phyloP scores from a whole-genome alignment of 2,329 filamentous ascomycete genomes.

The Ascochyta fabae region DNA sequence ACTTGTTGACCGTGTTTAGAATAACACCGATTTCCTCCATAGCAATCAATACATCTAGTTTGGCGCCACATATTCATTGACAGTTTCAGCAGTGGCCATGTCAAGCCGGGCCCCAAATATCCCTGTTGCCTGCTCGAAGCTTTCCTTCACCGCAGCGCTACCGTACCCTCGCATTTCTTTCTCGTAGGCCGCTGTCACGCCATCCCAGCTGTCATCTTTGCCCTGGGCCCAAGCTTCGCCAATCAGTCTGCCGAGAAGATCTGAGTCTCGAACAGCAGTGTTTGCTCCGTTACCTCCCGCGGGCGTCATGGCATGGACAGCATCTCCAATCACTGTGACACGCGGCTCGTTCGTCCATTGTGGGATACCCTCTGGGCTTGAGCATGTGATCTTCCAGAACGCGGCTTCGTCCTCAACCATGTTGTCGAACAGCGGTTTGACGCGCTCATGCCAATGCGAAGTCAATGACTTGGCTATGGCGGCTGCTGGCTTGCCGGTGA shows the following conservation, averaged over 20 bases:
- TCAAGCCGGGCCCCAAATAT: conserved; percentile 30
- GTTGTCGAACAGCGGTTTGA: conserved; percentile 64
- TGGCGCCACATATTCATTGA: conserved; percentile 29
- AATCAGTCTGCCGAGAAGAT: conserved; percentile 49
- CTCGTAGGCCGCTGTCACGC: conserved; percentile 48
- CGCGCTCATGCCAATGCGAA: conserved; percentile 61
- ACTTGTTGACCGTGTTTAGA: too few relatives aligned
- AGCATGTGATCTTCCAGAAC: conserved; percentile 72
- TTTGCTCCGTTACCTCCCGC: conserved; percentile 56
- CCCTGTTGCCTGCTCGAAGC: conserved; percentile 52
- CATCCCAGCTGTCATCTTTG: conserved; percentile 34
- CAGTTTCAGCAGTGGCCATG: conserved; percentile 16
- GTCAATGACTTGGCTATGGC: conserved; percentile 64
- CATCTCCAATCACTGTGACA: conserved; percentile 55
- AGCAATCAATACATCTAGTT: conserved; percentile 12
- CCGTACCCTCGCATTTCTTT: conserved; percentile 48
- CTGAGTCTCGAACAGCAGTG: conserved; percentile 53
- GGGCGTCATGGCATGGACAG: conserved; percentile 56
- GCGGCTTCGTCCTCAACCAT: conserved; percentile 65
- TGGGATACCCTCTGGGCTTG: conserved; percentile 64
- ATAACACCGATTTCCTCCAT: not conserved
- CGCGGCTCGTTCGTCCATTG: conserved; percentile 65
- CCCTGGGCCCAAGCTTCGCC: conserved; percentile 34
- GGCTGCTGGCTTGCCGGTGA: conserved; percentile 64
- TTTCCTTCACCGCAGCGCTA: conserved; percentile 55